Evolutionary conservation across 495 filamentous ascomycete genomes (phyloP).

Genomic region (Penicillium pancosmium): DNA sequence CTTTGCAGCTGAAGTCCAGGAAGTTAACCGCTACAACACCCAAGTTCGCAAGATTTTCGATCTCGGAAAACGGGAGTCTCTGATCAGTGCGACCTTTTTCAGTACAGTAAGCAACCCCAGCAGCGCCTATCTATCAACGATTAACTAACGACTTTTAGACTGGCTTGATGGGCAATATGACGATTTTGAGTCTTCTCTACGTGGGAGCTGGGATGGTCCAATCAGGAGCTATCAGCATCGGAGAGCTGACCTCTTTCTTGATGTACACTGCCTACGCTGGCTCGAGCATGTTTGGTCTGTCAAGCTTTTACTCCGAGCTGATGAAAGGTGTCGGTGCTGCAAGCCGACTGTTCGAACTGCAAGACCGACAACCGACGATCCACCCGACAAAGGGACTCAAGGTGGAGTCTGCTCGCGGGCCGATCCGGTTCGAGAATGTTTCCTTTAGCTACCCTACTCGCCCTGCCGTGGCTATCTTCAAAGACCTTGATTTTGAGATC

Average conservation of each 20-base stretch:
- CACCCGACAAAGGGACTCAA: conserved; percentile 76
- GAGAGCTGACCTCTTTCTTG: conserved; percentile 93
- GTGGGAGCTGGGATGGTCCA: conserved; percentile 89
- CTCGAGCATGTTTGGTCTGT: conserved; percentile 86
- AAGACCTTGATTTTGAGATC: conserved; percentile 84
- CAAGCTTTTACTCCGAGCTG: conserved; percentile 94
- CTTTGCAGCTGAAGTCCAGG: conserved; percentile 88
- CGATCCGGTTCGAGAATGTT: conserved; percentile 83
- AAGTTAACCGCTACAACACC: conserved; percentile 86
- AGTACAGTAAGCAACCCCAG: conserved; percentile 54
- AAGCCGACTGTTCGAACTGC: conserved; percentile 90
- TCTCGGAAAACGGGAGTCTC: conserved; percentile 80
- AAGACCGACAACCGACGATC: conserved; percentile 88
- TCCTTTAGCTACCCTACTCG: conserved; percentile 88
- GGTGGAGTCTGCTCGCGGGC: conserved; percentile 79
- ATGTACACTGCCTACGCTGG: conserved; percentile 98
- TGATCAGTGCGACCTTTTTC: conserved; percentile 91
- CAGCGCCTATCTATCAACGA: neutral
- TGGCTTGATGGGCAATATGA: conserved; percentile 92
- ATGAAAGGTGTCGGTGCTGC: conserved; percentile 99
- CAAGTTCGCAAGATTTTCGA: conserved; percentile 91
- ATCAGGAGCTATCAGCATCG: conserved; percentile 80
- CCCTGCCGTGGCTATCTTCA: conserved; percentile 89
- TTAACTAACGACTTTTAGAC: conserved; percentile 52
- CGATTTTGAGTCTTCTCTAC: conserved; percentile 87